Evolutionary conservation across 2,329 filamentous ascomycete genomes (phyloP), one percentile per base, ranked within the genome.

Genomic region (Neonectria faginata): DNA sequence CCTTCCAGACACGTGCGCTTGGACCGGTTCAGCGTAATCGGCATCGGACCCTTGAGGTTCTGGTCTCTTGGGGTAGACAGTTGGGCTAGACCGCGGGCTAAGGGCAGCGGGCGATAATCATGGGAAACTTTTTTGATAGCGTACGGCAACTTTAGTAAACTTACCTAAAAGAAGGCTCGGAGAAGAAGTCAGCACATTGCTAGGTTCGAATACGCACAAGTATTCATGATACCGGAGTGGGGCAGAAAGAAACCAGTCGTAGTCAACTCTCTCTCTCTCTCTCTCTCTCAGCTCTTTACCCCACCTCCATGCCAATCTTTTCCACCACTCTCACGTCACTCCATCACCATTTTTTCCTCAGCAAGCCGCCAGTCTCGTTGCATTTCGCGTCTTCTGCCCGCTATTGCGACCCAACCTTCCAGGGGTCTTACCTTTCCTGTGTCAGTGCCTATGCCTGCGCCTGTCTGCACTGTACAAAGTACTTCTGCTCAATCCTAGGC

Each of bases 1-100:
- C 66, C 70, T 73, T 66, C 57, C 66, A 69, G 42, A 71, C 72
- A 74, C 72, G 72, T 74, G 72, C 68, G 62, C 44, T 33, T 51
- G 29, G 47, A 18, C n/a, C 50, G 29, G 33, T 22, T 41, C 55
- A 70, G 57, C 55, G 58, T 47, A 60, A 62, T 70, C 60, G 62
- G 39, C 47, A 53, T 60, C 29, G 50, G 51, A 42, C 39, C 39
- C 39, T 20, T 20, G 39, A 10, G 10, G 4, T n/a, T 9, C 39
- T 6, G 5, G 25, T 2, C 25, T 25, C 25, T 25, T 25, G 25
- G 25, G 25, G 25, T 25, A 25, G 25, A 29, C 29, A 29, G 29
- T 10, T 10, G 33, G 33, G 33, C 33, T 16, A 39, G 33, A 31
- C 29, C 29, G 29, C 8, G 9, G 29, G 29, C 29, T 31, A 31